Percentiles rank a stretch among this genome's conserved stretches.
Conservation (phyloP, 768 basidiomycete species). For the Lyophyllum semitale region DNA sequence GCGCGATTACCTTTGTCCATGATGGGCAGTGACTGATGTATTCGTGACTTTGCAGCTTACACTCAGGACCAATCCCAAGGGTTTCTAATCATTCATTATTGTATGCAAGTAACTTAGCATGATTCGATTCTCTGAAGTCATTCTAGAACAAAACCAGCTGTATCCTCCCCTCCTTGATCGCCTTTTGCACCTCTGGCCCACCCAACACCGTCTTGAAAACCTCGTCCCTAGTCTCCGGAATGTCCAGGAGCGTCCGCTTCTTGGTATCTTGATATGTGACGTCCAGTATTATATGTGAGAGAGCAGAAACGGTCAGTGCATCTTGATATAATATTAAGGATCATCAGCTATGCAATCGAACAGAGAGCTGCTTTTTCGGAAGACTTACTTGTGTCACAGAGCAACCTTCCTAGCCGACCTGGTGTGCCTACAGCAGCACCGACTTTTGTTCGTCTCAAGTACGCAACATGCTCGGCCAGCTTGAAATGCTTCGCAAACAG, state of each 20-base stretch:
- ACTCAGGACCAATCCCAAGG: constrained; percentile 84
- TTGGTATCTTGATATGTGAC: constrained; percentile 74
- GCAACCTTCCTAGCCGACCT: constrained; percentile 84
- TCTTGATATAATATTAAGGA: constrained; percentile 44
- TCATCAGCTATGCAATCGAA: background rate
- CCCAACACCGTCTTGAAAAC: constrained; percentile 76
- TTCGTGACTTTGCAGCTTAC: constrained; percentile 59
- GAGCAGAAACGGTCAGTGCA: constrained; percentile 67
- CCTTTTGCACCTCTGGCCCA: constrained; percentile 57
- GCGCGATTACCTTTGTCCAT: constrained; percentile 26
- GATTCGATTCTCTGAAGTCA: constrained; percentile 6
- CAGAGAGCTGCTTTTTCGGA: background rate
- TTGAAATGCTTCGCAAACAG: constrained; percentile 96
- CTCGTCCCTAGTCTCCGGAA: constrained; percentile 83
- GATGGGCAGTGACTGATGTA: background rate
- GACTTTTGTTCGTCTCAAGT: constrained; percentile 84
- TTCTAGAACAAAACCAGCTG: constrained; percentile 78
- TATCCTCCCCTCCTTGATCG: constrained; percentile 71
- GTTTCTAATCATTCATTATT: constrained; percentile 61
- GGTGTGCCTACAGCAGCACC: constrained; percentile 92
- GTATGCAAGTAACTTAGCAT: constrained; percentile 10
- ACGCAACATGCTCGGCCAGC: constrained; percentile 80
- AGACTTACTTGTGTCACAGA: constrained; percentile 64
- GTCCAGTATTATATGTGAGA: constrained; percentile 86
- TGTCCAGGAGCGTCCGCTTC: constrained; percentile 73